Conservation (phyloP, 805 yeast genomes). For the Yamadazyma insecticola region DNA sequence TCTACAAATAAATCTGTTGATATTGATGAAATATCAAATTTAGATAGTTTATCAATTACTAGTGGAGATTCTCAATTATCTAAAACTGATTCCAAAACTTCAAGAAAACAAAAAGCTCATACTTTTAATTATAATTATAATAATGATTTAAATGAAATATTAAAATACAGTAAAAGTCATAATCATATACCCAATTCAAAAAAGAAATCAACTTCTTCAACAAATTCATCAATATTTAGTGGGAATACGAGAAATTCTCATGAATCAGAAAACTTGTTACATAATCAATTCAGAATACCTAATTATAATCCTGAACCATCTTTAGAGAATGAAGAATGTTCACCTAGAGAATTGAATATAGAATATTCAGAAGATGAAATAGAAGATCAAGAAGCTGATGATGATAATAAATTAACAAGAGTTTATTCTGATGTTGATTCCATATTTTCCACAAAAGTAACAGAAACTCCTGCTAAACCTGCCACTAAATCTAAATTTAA, state of each 20-base stretch:
- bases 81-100: not conserved
- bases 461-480: slow-evolving; percentile 2
- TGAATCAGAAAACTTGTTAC: not conserved
- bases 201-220: slow-evolving; percentile 1
- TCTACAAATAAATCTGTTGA: slow-evolving; percentile 1
- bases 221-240: slow-evolving; percentile 3
- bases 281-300: slow-evolving; percentile 3
- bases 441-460: slow-evolving; percentile 19
- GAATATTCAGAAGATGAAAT: slow-evolving; percentile 2
- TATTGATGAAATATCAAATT: slow-evolving; percentile 10
- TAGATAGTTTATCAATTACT: slow-evolving; percentile 8
- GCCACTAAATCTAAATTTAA: slow-evolving; percentile 2
- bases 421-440: slow-evolving; percentile 24
- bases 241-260: slow-evolving; percentile 1
- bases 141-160: slow-evolving; percentile 13
- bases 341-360: too few species aligned
- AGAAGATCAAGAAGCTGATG: slow-evolving; percentile 9
- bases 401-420: slow-evolving; percentile 12
- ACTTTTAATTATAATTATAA: slow-evolving; percentile 11
- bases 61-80: slow-evolving; percentile 3
- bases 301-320: too few species aligned
- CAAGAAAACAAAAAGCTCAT: slow-evolving; percentile 5
- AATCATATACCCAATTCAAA: not conserved
- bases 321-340: too few species aligned
- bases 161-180: slow-evolving; percentile 11